phyloP scores from a whole-genome alignment of 306 rosid species.

The Pachyrhizus erosus region DNA sequence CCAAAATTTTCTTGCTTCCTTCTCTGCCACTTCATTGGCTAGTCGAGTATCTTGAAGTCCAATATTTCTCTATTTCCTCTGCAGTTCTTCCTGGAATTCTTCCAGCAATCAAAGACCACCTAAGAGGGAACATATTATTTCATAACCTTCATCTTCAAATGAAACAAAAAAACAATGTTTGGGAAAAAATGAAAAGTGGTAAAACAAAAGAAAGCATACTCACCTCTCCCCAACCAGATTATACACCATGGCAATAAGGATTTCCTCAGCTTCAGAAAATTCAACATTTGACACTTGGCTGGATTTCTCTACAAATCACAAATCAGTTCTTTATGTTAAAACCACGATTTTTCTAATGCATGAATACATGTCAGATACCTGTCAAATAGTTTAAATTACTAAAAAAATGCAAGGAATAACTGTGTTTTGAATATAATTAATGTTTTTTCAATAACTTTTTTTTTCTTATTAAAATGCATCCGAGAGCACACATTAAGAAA shows the following conservation, averaged over 20 bases:
- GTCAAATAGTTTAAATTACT: not conserved
- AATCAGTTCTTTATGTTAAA: not conserved
- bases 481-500: not conserved
- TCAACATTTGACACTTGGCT: slow-evolving; percentile 61
- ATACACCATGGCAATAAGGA: slow-evolving; percentile 79
- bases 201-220: slow-evolving; percentile 12
- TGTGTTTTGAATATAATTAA: not conserved
- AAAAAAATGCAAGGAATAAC: not conserved
- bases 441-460: not conserved
- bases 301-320: slow-evolving; percentile 49
- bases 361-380: not conserved
- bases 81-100: slow-evolving; percentile 98
- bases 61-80: slow-evolving; percentile 85
- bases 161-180: not conserved
- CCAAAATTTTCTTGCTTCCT: slow-evolving; percentile 50
- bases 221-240: slow-evolving; percentile 90
- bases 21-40: slow-evolving; percentile 51
- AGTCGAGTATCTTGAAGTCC: slow-evolving; percentile 78
- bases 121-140: slow-evolving; percentile 15
- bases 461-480: not conserved
- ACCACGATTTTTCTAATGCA: not conserved
- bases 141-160: slow-evolving; percentile 15
- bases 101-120: slow-evolving; percentile 97
- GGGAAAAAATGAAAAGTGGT: not conserved
- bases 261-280: slow-evolving; percentile 88